phyloP scores from a whole-genome alignment of 192 early-diverging fungal species.

The Entomortierella parvispora region DNA sequence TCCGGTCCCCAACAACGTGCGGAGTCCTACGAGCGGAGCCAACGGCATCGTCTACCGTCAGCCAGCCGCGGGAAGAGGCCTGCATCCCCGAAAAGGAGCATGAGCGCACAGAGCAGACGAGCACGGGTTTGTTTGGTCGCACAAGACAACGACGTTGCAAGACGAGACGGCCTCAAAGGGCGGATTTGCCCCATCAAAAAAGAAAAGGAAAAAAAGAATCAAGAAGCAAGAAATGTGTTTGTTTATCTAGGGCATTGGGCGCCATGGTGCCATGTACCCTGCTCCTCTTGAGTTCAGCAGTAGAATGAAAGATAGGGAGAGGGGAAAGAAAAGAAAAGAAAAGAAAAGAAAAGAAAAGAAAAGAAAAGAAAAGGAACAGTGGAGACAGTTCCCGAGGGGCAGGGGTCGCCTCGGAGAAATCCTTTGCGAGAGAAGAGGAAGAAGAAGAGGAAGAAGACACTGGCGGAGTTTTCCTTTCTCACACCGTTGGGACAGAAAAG shows the following conservation, averaged over 20 bases:
- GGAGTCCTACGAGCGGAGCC: too few relatives aligned
- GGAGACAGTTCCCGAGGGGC: not conserved
- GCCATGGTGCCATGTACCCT: not conserved
- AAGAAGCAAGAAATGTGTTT: not conserved
- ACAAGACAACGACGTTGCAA: not conserved
- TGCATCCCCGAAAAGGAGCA: not conserved
- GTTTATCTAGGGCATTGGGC: not conserved
- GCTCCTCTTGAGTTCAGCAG: not conserved
- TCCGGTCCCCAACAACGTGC: too few relatives aligned
- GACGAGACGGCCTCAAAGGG: not conserved
- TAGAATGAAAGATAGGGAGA: not conserved
- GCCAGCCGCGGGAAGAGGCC: too few relatives aligned
- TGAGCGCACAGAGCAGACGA: not conserved
- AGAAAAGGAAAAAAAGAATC: too few relatives aligned
- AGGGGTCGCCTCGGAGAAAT: not conserved
- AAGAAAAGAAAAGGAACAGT: not conserved
- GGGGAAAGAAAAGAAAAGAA: not conserved
- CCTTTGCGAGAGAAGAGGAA: not conserved
- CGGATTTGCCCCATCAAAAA: conserved; percentile 16
- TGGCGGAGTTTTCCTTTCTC: not conserved
- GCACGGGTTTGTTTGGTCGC: not conserved
- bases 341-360: not conserved
- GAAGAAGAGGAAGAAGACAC: not conserved
- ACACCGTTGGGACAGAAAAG: not conserved
- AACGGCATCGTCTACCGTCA: too few relatives aligned